Conservation (phyloP, 2,329 filamentous ascomycete genomes). For the Fusarium goolgardi region DNA sequence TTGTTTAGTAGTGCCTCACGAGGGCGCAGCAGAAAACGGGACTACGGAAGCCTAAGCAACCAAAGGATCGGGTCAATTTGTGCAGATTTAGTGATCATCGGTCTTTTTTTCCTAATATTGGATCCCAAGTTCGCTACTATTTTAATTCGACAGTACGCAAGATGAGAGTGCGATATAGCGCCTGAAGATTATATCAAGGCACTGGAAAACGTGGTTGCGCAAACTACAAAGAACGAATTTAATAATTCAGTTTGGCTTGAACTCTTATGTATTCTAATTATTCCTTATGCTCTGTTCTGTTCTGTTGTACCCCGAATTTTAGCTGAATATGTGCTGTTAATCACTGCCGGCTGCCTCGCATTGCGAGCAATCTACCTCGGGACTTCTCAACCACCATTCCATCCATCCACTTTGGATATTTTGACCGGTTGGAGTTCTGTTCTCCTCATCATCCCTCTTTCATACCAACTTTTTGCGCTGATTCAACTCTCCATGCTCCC, state of each 20-base stretch:
- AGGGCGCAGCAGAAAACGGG: too few relatives aligned
- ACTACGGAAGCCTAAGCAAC: too few relatives aligned
- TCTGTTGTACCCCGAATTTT: background rate
- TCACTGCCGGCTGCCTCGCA: slow-evolving; percentile 14
- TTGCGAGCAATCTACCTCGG: background rate
- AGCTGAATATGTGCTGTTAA: background rate
- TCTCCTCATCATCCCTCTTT: fast-evolving
- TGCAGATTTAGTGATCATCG: too few relatives aligned
- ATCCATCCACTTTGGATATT: background rate
- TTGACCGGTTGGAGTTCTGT: fast-evolving
- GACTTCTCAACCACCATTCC: background rate
- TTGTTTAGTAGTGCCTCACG: too few relatives aligned
- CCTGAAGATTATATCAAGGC: background rate
- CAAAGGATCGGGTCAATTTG: too few relatives aligned
- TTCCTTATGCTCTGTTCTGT: background rate
- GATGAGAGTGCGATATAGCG: too few relatives aligned
- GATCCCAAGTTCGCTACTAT: too few relatives aligned
- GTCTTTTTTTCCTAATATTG: too few relatives aligned
- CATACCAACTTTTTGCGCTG: background rate
- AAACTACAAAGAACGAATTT: background rate
- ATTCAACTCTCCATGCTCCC: too few relatives aligned
- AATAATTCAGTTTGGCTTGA: background rate
- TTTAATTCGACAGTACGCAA: too few relatives aligned
- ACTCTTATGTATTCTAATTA: background rate
- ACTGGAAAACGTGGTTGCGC: background rate